phyloP scores from a whole-genome alignment of 192 early-diverging fungal species.

The Jimgerdemannia flammicorona region DNA sequence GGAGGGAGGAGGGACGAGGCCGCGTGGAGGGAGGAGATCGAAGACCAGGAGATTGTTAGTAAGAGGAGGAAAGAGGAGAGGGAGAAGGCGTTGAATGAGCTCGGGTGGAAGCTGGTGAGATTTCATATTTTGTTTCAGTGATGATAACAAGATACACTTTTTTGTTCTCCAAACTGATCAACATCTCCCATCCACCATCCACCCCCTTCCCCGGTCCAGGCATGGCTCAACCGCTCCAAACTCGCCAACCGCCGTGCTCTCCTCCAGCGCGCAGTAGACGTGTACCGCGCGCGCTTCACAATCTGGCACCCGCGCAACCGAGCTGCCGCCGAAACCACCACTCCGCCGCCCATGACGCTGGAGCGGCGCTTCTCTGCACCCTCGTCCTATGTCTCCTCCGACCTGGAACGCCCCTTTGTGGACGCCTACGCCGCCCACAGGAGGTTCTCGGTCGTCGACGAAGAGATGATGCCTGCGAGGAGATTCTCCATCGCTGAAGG shows the following conservation, averaged over 20 bases:
- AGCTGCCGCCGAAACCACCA: neutral
- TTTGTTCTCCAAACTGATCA: no score
- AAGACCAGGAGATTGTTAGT: neutral
- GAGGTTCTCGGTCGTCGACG: neutral
- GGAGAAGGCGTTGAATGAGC: neutral
- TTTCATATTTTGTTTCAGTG: neutral
- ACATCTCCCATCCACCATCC: no score
- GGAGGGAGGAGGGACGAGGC: neutral
- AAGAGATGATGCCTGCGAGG: neutral
- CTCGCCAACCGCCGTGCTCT: constrained; percentile 11
- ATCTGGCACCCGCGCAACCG: neutral
- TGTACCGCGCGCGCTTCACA: constrained; percentile 28
- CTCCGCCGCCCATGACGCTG: neutral
- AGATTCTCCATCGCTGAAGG: neutral
- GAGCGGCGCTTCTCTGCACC: neutral
- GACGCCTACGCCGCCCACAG: neutral
- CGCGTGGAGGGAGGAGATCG: neutral
- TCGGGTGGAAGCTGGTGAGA: neutral
- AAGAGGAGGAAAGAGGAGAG: neutral
- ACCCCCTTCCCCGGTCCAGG: neutral
- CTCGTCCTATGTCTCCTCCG: neutral
- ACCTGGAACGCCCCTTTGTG: neutral
- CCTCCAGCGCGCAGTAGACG: constrained; percentile 18
- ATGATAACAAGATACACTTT: neutral
- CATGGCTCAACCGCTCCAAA: constrained; percentile 12